Conservation (phyloP, 441 rosid genomes). For the Francoa sonchifolia region DNA sequence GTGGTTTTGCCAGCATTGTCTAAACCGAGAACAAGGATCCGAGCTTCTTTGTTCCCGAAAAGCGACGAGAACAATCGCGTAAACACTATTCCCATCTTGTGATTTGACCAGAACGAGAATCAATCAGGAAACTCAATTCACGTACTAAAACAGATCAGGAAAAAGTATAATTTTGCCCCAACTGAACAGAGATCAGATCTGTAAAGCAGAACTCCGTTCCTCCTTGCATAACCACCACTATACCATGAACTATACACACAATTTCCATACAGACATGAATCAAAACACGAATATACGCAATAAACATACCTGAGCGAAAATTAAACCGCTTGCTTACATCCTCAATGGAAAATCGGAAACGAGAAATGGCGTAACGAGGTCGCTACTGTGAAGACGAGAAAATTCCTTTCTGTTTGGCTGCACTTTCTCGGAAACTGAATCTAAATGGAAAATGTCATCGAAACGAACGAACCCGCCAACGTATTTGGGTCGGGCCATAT, state of each 20-base stretch:
- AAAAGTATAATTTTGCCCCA: background rate
- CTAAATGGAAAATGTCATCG: too few relatives aligned
- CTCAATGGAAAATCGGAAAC: too few relatives aligned
- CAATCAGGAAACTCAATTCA: constrained; percentile 4
- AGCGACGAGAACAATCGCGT: constrained; percentile 49
- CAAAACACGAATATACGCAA: too few relatives aligned
- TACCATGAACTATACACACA: too few relatives aligned
- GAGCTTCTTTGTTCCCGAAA: constrained; percentile 58
- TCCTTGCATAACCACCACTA: constrained; percentile 10
- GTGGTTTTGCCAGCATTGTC: constrained; percentile 83
- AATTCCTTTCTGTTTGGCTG: too few relatives aligned
- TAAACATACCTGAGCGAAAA: too few relatives aligned
- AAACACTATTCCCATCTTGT: constrained; percentile 47
- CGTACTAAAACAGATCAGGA: constrained; percentile 12
- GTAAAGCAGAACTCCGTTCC: constrained; percentile 23
- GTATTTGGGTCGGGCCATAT: too few relatives aligned
- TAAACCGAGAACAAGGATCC: constrained; percentile 74
- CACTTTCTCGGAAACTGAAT: too few relatives aligned
- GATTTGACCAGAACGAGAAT: constrained; percentile 1
- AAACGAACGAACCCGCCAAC: too few relatives aligned
- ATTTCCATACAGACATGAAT: background rate
- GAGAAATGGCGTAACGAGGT: too few relatives aligned
- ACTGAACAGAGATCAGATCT: constrained; percentile 19
- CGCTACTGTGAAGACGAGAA: too few relatives aligned
- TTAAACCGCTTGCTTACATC: too few relatives aligned